Conservation (phyloP, 768 basidiomycete genomes). For the Kwoniella sp. region DNA sequence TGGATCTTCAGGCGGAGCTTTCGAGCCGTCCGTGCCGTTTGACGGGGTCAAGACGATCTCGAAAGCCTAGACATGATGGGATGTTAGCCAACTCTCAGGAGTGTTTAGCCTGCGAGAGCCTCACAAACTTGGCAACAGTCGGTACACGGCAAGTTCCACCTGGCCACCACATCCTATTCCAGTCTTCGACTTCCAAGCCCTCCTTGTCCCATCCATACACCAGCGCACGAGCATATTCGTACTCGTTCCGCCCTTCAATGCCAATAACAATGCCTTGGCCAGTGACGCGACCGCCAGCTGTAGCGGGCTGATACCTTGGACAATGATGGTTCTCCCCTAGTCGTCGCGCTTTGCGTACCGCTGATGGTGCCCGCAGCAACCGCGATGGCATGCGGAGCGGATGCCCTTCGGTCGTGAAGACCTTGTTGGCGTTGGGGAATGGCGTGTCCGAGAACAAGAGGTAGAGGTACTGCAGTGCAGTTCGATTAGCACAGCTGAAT, state of each 20-base stretch:
- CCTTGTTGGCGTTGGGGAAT: constrained; percentile 72
- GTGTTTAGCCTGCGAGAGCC: too few species aligned
- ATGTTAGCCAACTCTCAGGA: neutral
- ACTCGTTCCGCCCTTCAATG: constrained; percentile 67
- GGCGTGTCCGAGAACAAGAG: constrained; percentile 80
- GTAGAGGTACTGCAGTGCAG: constrained; percentile 71
- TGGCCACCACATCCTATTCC: constrained; percentile 23
- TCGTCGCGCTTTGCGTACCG: constrained; percentile 55
- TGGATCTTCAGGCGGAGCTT: constrained; percentile 58
- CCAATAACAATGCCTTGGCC: constrained; percentile 61
- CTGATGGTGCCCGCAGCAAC: constrained; percentile 59
- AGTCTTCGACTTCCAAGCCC: constrained; percentile 21
- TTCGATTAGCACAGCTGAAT: constrained; percentile 5
- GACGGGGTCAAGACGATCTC: constrained; percentile 70
- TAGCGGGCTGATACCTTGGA: constrained; percentile 57
- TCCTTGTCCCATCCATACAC: constrained; percentile 52
- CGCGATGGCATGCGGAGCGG: constrained; percentile 63
- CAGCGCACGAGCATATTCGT: constrained; percentile 75
- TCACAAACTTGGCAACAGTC: constrained; percentile 27
- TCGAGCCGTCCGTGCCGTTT: constrained; percentile 54
- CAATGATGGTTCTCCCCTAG: constrained; percentile 53
- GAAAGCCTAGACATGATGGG: constrained; percentile 58
- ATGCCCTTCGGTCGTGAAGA: constrained; percentile 95
- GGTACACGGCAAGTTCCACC: constrained; percentile 32
- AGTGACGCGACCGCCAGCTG: constrained; percentile 4